Evolutionary conservation across 2,329 filamentous ascomycete species (phyloP), one percentile per base, ranked within the genome.

Genomic region (Colletotrichum acutatum): DNA sequence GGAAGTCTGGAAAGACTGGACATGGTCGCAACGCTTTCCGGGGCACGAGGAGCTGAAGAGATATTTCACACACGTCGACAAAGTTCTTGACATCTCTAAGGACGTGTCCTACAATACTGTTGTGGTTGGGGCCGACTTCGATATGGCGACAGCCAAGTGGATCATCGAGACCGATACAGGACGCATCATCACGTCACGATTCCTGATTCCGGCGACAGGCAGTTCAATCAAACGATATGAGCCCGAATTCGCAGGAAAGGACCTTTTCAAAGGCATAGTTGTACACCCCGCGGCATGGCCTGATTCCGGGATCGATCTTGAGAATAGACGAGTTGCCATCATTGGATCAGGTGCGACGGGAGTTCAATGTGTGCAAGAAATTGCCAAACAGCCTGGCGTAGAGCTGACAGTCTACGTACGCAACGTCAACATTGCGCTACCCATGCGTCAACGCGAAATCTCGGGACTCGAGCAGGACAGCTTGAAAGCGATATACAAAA

Each of bases 351-450:
- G 80, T 0, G 79, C 80, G 4, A 78, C 80, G 1, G 79, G 75
- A 0, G 70, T 82, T 0, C 81, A 83, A 66, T 77, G 79, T 37
- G 74, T 80, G 1, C 79, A 79, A 66, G 76, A 78, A 61, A 71
- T 79, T 72, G 78, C 83, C 4, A 86, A 85, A 74, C 60, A 78
- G 76, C 66, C 42, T 4, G 79, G 83, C 11, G 66, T 64, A 2
- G 71, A 80, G 24, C 68, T 84, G 46, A 81, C 79, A 2, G 86
- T 91, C 2, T 90, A 90, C 76, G 86, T 91, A 72, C 83, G 90
- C 22, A 91, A 88, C 2, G 88, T 90, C 0, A 91, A 90, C 69
- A 84, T 88, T 14, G 88, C 86, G 14, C 77, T 92, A 0, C 90
- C 90, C 0, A 91, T 92, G 88, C 80, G 84, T 1, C 87, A 90